Conservation (phyloP, 257 asterid species). For the Solanum pimpinellifolium region DNA sequence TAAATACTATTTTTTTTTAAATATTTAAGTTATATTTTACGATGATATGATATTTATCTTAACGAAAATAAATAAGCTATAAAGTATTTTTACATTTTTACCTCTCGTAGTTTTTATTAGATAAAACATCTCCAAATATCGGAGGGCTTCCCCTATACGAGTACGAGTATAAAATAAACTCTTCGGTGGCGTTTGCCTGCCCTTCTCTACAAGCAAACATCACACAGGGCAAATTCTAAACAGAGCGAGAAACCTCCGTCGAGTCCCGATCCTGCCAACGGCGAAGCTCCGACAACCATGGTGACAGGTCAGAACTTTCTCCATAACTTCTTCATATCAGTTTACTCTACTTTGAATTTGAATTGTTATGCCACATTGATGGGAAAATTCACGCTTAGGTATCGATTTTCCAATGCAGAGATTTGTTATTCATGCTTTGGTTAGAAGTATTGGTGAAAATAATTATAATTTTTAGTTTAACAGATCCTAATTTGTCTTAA, state of each 20-base stretch:
- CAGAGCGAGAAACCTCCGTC: not conserved
- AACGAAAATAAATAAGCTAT: not conserved
- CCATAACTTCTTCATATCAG: not conserved
- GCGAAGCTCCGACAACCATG: slow-evolving; percentile 3
- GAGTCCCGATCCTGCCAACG: slow-evolving; percentile 7
- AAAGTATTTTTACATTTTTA: not conserved
- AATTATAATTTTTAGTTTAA: not conserved
- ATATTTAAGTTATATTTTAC: too few species aligned
- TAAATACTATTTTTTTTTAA: too few species aligned
- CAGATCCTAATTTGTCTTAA: not conserved
- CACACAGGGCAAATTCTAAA: not conserved
- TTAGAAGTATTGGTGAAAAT: not conserved
- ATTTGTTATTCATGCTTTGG: not conserved
- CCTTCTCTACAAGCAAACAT: slow-evolving; percentile 10
- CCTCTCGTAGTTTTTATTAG: too few species aligned
- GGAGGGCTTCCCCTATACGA: not conserved
- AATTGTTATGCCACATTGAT: not conserved
- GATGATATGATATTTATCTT: too few species aligned
- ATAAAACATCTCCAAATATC: not conserved
- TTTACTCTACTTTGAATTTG: not conserved
- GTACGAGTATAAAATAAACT: not conserved
- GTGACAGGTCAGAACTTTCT: slow-evolving; percentile 2
- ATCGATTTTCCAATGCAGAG: not conserved
- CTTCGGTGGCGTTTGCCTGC: slow-evolving; percentile 8
- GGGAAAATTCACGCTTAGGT: not conserved